Base-by-base conservation (phyloP, 2,329 filamentous ascomycete genomes). In the Penicillium hesseltinei region DNA sequence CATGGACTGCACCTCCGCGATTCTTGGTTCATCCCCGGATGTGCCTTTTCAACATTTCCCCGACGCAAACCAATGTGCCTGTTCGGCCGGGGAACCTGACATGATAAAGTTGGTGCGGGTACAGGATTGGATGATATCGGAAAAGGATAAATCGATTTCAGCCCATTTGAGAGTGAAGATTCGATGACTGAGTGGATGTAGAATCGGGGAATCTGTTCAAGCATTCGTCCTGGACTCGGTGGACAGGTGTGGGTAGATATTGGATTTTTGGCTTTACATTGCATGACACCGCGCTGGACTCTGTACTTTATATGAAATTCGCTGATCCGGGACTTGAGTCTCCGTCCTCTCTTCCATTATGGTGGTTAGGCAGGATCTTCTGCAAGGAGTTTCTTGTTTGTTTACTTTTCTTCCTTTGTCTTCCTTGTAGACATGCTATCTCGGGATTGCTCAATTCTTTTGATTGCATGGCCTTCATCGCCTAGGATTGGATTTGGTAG, bases 221-320 rank as follows among this genome's bases (percentile, higher is more conserved):
- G 31, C 43, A 51, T 57, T 58, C 44, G 25, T 42, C 54, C 48
- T 56, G 57, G 49, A 45, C 45, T 52, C 35, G 56, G 56, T 66
- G 58, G 57, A 62, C 49, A 59, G 54, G 47, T 63, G 59, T 62
- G 59, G 62, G 65, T 66, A 67, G 65, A 67, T 67, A 67, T 65
- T 63, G 62, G 59, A 60, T 53, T 65, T 52, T 46, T 57, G 51
- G 60, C 57, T 57, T 66, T 64, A 64, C 59, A 65, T 65, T 67
- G 65, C 65, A 65, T 67, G 62, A 66, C 58, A 54, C 53, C 61
- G 62, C 60, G 62, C 64, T 63, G 63, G 61, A 61, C 63, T 64
- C 48, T 67, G 66, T 67, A 68, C 61, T 66, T 65, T 66, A 66
- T 65, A 59, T 62, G 62, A 58, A 57, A 60, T 60, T 66, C 53